A percentile compares a stretch with the other conserved stretches of the same genome.
phyloP scores from a whole-genome alignment of 306 rosid species.

The Styphnolobium japonicum region DNA sequence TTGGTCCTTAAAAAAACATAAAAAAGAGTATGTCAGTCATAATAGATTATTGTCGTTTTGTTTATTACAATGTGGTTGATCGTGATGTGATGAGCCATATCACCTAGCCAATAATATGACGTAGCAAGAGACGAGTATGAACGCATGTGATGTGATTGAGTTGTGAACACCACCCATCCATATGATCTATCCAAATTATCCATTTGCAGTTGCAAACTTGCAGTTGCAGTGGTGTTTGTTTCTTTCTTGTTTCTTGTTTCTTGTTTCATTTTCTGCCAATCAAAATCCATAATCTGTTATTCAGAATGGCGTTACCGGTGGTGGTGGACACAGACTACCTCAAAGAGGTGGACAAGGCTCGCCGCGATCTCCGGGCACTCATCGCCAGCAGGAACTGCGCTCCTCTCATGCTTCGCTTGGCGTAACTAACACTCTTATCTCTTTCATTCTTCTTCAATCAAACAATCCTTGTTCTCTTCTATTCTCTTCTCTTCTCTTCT shows the following conservation, averaged over 20 bases:
- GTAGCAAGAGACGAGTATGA: conserved; percentile 4
- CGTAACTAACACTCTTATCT: conserved; percentile 47
- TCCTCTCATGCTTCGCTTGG: conserved; percentile 90
- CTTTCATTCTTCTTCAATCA: background rate
- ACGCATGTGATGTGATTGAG: background rate
- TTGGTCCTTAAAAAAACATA: too few species aligned
- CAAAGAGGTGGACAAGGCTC: conserved; percentile 74
- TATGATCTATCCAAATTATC: conserved; percentile 21
- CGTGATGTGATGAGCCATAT: background rate
- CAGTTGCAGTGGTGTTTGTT: background rate
- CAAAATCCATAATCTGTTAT: background rate
- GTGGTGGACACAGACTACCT: conserved; percentile 73
- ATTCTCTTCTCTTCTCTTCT: too few species aligned
- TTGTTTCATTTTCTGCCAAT: background rate
- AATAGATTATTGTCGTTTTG: too few species aligned
- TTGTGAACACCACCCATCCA: conserved; percentile 11
- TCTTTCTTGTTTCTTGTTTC: too few species aligned
- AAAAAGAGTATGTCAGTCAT: too few species aligned
- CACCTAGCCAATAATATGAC: background rate
- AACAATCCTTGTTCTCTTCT: too few species aligned
- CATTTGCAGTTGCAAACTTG: background rate
- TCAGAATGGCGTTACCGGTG: conserved; percentile 65
- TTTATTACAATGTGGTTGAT: too few species aligned
- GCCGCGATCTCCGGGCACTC: conserved; percentile 90
- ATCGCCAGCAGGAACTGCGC: conserved; percentile 80